phyloP scores from a whole-genome alignment of 139 green algal genomes.

The Pseudopediastrum boryanum region DNA sequence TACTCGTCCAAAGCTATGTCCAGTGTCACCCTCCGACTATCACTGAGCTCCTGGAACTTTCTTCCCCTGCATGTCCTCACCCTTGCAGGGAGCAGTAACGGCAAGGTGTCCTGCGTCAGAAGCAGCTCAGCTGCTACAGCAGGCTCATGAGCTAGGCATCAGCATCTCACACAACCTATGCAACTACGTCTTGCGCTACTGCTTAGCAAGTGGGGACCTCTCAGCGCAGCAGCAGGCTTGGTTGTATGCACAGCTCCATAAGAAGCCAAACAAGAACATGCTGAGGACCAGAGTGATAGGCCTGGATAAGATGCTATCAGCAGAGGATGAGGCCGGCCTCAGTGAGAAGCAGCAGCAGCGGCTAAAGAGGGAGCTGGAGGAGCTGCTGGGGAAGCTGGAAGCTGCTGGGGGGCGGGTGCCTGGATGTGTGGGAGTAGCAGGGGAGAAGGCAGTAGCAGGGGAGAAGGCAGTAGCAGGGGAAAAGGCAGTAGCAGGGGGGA shows the following conservation, averaged over 20 bases:
- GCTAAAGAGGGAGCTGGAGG: neutral
- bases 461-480: too few relatives aligned
- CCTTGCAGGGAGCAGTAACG: neutral
- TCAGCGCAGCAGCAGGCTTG: neutral
- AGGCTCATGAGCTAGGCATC: constrained; percentile 1
- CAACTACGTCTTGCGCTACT: neutral
- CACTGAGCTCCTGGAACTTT: neutral
- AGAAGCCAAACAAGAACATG: constrained; percentile 9
- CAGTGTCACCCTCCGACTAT: neutral
- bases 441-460: too few relatives aligned
- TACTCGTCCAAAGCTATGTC: neutral
- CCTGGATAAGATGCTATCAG: neutral
- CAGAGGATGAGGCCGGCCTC: neutral
- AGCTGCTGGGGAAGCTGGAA: neutral
- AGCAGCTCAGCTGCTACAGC: constrained; percentile 3
- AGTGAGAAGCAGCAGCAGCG: neutral
- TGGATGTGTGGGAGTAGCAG: too few relatives aligned
- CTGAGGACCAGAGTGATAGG: neutral
- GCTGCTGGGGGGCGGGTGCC: neutral
- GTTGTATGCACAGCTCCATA: constrained; percentile 1
- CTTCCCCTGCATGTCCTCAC: neutral
- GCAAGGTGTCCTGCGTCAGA: too few relatives aligned
- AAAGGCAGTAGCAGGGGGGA: too few relatives aligned
- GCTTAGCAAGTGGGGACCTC: neutral
- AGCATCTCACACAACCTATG: neutral